These are phyloP conservation scores for Dactylellina parvicollis DNA, from an alignment of 2,329 filamentous ascomycete genomes.

Conservation along the genomic window DNA sequence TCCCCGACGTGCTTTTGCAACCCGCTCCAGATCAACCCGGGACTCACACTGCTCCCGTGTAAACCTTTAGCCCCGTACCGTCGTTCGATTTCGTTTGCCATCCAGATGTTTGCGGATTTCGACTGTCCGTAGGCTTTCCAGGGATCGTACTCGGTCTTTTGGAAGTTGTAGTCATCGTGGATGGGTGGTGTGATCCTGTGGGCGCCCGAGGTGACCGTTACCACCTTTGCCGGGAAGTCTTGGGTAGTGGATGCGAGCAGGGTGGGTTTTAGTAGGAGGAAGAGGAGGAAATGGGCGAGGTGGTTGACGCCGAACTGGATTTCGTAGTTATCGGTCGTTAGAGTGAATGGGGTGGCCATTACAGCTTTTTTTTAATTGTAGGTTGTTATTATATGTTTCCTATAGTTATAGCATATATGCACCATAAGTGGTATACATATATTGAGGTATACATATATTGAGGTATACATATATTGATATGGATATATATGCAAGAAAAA, in stretches of 20 bases:
- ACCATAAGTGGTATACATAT: too few relatives aligned
- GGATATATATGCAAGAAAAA: too few relatives aligned
- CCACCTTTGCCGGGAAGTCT: slow-evolving; percentile 64
- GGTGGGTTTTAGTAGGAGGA: slow-evolving; percentile 64
- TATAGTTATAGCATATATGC: too few relatives aligned
- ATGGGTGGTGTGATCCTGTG: slow-evolving; percentile 61
- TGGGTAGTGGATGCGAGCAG: slow-evolving; percentile 62
- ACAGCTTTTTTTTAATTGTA: neutral
- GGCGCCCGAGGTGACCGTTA: slow-evolving; percentile 63
- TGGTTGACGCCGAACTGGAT: slow-evolving; percentile 68
- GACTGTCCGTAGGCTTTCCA: slow-evolving; percentile 64
- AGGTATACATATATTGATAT: too few relatives aligned
- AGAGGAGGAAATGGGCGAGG: slow-evolving; percentile 67
- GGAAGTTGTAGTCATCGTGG: slow-evolving; percentile 62
- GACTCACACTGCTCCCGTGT: slow-evolving; percentile 64
- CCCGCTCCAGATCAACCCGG: slow-evolving; percentile 63
- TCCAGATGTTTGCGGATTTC: slow-evolving; percentile 67
- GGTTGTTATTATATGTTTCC: too few relatives aligned
- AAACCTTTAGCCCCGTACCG: slow-evolving; percentile 64
- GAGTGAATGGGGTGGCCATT: slow-evolving; percentile 2
- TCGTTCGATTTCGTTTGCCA: slow-evolving; percentile 66
- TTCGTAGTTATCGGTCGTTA: slow-evolving; percentile 66
- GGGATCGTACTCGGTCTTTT: slow-evolving; percentile 60
- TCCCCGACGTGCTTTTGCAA: slow-evolving; percentile 58
- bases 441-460: too few relatives aligned